Evolutionary conservation across 805 yeast genomes (phyloP), one percentile per base, ranked within the genome.

Genomic region (Schwanniomyces sp.): DNA sequence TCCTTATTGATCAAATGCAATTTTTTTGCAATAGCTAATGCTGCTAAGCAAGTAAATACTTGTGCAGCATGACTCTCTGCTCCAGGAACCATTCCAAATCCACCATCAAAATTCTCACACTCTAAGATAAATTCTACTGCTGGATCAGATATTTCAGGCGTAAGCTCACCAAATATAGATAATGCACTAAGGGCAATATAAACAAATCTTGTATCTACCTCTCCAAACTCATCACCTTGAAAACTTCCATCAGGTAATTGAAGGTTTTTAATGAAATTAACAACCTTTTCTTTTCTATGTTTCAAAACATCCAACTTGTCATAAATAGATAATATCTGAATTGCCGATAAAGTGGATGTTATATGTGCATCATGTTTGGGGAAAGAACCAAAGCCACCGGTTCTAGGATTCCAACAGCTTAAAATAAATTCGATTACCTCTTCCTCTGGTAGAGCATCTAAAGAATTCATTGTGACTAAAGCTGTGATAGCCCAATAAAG

Each of bases 11-110:
- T 40, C 24, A 81, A 59, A 54, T 86, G 82, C 21, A 92, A 63
- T 14, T 75, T 68, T 40, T 78, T 78, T 11, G 82, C 75, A 9
- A 94, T 85, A 2, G 91, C 87, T 41, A 94, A 70, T 0, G 95
- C 78, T 0, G 86, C 98, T 1, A 94, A 63, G 52, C 96, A 91
- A 0, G 95, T 88, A 57, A 90, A 91, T 0, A 85, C 87, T 64
- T 88, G 96, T 0, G 97, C 97, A 1, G 96, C 85, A 65, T 94
- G 99, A 40, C 92, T 84, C 64, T 94, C 99, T 0, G 96, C 92
- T 0, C 96, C 97, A 0, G 99, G 98, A 7, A 82, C 82, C 67
- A 88, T 73, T 0, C 99, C 99, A 73, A 87, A 94, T 0, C 96
- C 96, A 3, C 99, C 99, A 63, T 94, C 99, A 61, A 90, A 92